Conservation (phyloP, 2,329 filamentous ascomycete species). For the Fusarium buxicola region DNA sequence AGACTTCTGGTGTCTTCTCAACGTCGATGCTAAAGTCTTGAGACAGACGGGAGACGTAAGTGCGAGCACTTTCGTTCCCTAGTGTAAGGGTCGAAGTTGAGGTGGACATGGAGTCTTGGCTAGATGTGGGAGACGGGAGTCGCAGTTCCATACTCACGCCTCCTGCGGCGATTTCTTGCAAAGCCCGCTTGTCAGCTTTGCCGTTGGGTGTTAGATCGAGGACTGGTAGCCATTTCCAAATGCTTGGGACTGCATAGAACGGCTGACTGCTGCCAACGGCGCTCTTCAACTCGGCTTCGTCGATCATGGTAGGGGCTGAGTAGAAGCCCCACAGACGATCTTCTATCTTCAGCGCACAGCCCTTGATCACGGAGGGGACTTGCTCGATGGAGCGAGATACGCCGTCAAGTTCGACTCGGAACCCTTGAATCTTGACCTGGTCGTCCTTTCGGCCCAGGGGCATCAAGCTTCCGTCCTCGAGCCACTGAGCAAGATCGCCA, state of each 20-base stretch:
- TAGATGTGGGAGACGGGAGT: background rate
- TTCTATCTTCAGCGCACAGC: constrained; percentile 3
- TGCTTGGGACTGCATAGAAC: constrained; percentile 27
- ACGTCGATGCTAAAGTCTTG: background rate
- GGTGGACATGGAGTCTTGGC: constrained; percentile 13
- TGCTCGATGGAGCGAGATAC: constrained; percentile 8
- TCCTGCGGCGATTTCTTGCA: constrained; percentile 17
- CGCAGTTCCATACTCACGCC: background rate
- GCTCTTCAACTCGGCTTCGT: constrained; percentile 18
- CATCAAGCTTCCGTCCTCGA: constrained; percentile 5
- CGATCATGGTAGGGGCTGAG: constrained; percentile 14
- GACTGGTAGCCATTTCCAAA: constrained; percentile 23
- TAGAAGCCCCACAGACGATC: constrained; percentile 12
- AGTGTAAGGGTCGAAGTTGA: background rate
- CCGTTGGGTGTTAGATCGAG: constrained; percentile 32
- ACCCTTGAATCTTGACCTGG: constrained; percentile 14
- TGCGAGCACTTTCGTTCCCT: constrained; percentile 3
- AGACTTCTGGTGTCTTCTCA: constrained; percentile 9
- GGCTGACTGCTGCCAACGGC: constrained; percentile 16
- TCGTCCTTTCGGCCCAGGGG: constrained; percentile 8
- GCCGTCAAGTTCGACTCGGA: constrained; percentile 10
- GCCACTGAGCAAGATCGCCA: constrained; percentile 4
- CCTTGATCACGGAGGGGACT: constrained; percentile 1
- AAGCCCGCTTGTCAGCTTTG: constrained; percentile 21
- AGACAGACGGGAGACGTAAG: background rate